Evolutionary conservation across 345 rosid species (phyloP), one percentile per base, ranked within the genome.

Genomic region (Nephelium lappaceum): DNA sequence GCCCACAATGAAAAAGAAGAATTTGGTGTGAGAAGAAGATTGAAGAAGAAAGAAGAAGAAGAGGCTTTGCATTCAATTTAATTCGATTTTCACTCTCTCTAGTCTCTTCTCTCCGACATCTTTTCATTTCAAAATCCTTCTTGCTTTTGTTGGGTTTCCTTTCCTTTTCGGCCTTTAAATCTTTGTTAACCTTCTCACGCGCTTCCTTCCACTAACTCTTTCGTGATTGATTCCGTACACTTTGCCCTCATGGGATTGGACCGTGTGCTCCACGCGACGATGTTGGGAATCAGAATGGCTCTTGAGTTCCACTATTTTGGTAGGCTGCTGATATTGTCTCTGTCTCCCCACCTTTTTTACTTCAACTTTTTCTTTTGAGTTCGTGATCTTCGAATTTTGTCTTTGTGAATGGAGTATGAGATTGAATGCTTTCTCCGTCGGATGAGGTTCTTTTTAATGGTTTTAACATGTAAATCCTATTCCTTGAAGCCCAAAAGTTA

Each of bases 91-190:
- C 3, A 11, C 25, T 58, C 63, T 49, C 31, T n/a, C n/a, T n/a
- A n/a, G n/a, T n/a, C n/a, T n/a, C n/a, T n/a, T n/a, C n/a, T n/a
- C 15, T 25, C 12, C 3, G 21, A 16, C 25, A 23, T 25, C 25
- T 70, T 70, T 70, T 70, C 24, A 57, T 72, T 55, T 55, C 65
- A 72, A 72, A 55, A 55, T 31, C 65, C n/a, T 42, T 41, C 24
- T 51, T 31, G 38, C 60, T 70, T 49, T 70, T 24, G 6, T 51
- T 15, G 58, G 58, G 58, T 25, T 70, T 27, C 64, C 24, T 27
- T 55, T 19, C 4, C 65, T 8, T 70, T 47, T 15, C 4, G 1
- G 60, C 72, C 16, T n/a, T 41, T 18, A 38, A 41, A 45, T 45
- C 49, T 45, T 45, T 45, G 23, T 7, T 8, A 49, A 18, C 8